A percentile compares a stretch with the other conserved stretches of the same genome.
These are phyloP conservation scores for Bisporella sp. DNA, from an alignment of 2,329 filamentous ascomycete genomes.

Conservation along the genomic window DNA sequence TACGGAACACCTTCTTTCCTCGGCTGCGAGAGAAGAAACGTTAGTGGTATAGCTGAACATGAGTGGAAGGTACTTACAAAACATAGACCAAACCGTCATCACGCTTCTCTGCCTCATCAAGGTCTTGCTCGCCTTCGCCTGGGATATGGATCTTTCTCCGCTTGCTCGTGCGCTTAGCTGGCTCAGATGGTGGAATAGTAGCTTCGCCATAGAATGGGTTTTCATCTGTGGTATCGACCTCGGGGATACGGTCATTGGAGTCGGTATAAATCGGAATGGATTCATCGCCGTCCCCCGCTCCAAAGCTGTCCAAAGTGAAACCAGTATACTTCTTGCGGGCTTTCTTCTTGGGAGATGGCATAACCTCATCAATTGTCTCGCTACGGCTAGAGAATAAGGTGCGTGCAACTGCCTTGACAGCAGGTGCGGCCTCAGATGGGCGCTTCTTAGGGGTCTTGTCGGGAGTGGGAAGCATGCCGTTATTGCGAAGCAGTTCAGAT, in stretches of 20 bases:
- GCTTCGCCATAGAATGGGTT: slow-evolving; percentile 64
- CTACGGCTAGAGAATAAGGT: slow-evolving; percentile 48
- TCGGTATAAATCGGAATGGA: slow-evolving; percentile 72
- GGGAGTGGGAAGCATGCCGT: slow-evolving; percentile 66
- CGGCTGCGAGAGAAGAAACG: slow-evolving; percentile 44
- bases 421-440: slow-evolving; percentile 40
- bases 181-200: slow-evolving; percentile 30
- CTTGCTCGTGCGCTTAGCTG: slow-evolving; percentile 45
- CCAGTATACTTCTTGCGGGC: slow-evolving; percentile 50
- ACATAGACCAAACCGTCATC: slow-evolving; percentile 69
- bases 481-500: slow-evolving; percentile 11
- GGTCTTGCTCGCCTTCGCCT: slow-evolving; percentile 42
- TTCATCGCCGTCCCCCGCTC: slow-evolving; percentile 43
- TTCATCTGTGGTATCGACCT: slow-evolving; percentile 54
- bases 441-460: slow-evolving; percentile 65
- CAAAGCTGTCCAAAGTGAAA: slow-evolving; percentile 50
- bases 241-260: slow-evolving; percentile 69
- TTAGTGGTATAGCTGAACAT: slow-evolving; percentile 18
- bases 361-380: slow-evolving; percentile 43
- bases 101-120: slow-evolving; percentile 53
- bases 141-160: slow-evolving; percentile 43
- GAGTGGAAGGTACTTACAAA: slow-evolving; percentile 57
- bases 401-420: slow-evolving; percentile 48
- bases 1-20: slow-evolving; percentile 72
- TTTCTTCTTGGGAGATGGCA: slow-evolving; percentile 55